Conservation (phyloP, 176 grass and related monocot species). For the Hsuehochloa calcarea region DNA sequence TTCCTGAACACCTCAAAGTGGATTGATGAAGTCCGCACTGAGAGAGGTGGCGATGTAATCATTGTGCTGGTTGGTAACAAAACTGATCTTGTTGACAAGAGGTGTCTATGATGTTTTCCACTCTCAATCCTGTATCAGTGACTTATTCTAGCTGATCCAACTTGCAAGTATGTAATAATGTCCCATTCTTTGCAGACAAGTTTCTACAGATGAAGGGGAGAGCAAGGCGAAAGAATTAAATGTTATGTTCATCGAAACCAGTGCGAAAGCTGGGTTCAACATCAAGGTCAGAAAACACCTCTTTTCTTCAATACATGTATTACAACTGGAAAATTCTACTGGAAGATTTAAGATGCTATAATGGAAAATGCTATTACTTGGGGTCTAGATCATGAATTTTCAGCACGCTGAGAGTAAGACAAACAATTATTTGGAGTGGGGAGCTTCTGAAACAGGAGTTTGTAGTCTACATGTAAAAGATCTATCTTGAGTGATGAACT, state of each 20-base stretch:
- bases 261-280: slow-evolving; percentile 97
- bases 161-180: not conserved
- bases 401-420: no score
- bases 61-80: slow-evolving; percentile 96
- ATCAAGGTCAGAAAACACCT: slow-evolving; percentile 57
- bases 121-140: not conserved
- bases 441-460: no score
- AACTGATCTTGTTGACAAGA: slow-evolving; percentile 97
- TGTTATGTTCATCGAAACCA: slow-evolving; percentile 97
- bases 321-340: not conserved
- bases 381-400: no score
- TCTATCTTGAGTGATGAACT: not conserved
- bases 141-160: not conserved
- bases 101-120: slow-evolving; percentile 23
- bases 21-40: slow-evolving; percentile 96
- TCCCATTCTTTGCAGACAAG: slow-evolving; percentile 54
- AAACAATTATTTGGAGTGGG: no score
- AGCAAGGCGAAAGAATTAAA: slow-evolving; percentile 83
- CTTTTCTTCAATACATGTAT: not conserved
- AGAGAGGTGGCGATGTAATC: slow-evolving; percentile 93
- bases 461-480: no score
- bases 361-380: no score
- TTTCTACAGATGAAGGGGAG: slow-evolving; percentile 96
- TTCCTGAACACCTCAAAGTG: slow-evolving; percentile 98
- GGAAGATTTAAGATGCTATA: not conserved